These are phyloP conservation scores for Aspergillus steynii DNA, from an alignment of 495 filamentous ascomycete genomes.

Conservation along the genomic window DNA sequence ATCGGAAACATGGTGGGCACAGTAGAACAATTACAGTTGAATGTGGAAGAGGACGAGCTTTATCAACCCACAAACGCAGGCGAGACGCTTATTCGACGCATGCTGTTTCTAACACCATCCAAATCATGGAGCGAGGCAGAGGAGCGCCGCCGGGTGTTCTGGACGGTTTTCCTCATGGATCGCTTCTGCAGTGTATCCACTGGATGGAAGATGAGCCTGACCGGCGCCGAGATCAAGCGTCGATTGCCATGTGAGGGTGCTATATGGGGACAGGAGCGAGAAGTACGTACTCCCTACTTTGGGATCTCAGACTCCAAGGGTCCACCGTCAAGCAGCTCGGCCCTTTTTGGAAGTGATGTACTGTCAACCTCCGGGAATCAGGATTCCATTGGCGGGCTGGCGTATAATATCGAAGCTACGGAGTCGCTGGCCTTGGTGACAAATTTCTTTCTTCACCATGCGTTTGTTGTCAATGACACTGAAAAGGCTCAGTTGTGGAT, in stretches of 20 bases:
- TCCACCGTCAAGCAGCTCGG: conserved; percentile 2
- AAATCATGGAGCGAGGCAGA: conserved; percentile 25
- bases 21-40: conserved; percentile 28
- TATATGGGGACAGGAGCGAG: conserved; percentile 22
- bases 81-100: conserved; percentile 31
- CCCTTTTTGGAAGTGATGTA: neutral
- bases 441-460: conserved; percentile 23
- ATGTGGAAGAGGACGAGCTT: conserved; percentile 22
- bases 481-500: conserved; percentile 19
- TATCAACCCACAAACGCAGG: conserved; percentile 5
- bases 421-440: conserved; percentile 20
- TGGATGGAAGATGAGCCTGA: conserved; percentile 27
- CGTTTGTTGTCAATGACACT: conserved; percentile 11
- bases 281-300: conserved; percentile 23
- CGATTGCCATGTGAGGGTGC: conserved; percentile 39
- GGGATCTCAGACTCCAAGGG: conserved; percentile 18
- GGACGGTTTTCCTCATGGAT: conserved; percentile 30
- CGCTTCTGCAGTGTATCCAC: conserved; percentile 30
- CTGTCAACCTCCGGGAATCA: conserved; percentile 3
- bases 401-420: conserved; percentile 22
- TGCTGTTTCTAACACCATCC: conserved; percentile 31
- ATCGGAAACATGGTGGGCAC: conserved; percentile 27
- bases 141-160: conserved; percentile 28
- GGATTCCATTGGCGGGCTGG: conserved; percentile 20
- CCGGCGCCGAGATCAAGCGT: conserved; percentile 37